Evolutionary conservation across 2,329 filamentous ascomycete genomes (phyloP), one percentile per base, ranked within the genome.

Genomic region (Claviceps quebecensis): DNA sequence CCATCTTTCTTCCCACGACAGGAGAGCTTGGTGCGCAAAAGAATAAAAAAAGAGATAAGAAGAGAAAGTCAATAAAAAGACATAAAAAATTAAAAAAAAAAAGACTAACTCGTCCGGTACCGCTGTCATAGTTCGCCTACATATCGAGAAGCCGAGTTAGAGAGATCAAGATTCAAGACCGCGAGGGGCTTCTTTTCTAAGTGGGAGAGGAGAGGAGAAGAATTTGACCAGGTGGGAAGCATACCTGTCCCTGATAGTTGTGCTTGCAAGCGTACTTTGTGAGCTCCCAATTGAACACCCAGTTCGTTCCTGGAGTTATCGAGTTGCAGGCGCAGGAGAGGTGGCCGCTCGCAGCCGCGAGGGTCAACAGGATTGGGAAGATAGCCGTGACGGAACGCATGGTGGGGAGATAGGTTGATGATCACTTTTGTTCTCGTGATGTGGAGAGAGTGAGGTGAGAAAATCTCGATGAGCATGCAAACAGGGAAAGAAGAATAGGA

Each of bases 341-440:
- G 22, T 47, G 45, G 5, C 5, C 45, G 5, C 3, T 23, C 9
- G 78, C 44, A 17, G 44, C 23, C 16, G 44, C 44, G 23, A 45
- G 23, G 26, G 23, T n/a, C 44, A 45, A 13, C 4, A 45, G 34
- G 44, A 45, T 8, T 23, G 44, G 4, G 16, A 34, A 16, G 16
- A 45, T 6, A 9, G 44, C 44, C 9, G 44, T n/a, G 4, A 26
- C 8, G 23, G 17, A 11, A 17, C 44, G 44, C 44, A 45, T 45
- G 13, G 6, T 26, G 23, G 6, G 5, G 23, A 26, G 23, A 26
- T 26, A 26, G 23, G 23, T 26, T 26, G 23, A 26, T 26, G 23
- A 26, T 7, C 23, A 26, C 23, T 7, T 7, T 26, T 19, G 19
- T 26, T 26, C 23, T 6, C 6, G 23, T 6, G 6, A 6, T 6